Base-by-base conservation (phyloP, 177 flowering plant genomes). In the Vitis hybrid region DNA sequence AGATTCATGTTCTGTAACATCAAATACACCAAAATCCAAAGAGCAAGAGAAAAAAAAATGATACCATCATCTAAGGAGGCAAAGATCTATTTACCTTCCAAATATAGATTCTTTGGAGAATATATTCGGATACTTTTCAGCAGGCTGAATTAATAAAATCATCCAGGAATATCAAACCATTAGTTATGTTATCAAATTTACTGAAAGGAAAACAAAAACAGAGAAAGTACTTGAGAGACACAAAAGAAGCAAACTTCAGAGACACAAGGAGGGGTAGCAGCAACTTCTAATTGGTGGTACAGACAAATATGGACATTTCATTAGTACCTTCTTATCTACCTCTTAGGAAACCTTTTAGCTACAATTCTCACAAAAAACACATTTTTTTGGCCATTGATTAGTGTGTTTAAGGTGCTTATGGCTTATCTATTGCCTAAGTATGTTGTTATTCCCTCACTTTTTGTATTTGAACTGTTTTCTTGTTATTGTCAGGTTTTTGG, bases 81-180 rank as follows among this genome's bases (percentile, higher is more conserved):
- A 35, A 35, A 14, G 18, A 5, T 56, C 15, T 11, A 12, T 27
- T 68, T 52, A 80, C 83, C 72, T 77, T 24, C 80, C 83, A 62
- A 77, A 77, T 1, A 80, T 3, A 15, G 80, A 77, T 2, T 70
- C 76, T 40, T 75, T 27, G 17, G 80, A 72, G 60, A 80, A 80
- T 52, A 74, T 65, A 51, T 51, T 65, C 30, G 80, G 83, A 69
- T 74, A 74, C 40, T 80, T 77, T 11, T 74, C 78, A 24, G 77
- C 83, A 3, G 83, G 83, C 83, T 80, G 67, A 49, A 63, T 32
- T 17, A 54, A 24, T 8, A 48, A 49, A 56, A 40, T 57, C 49
- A 21, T 54, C 14, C 24, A 70, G 5, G 52, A 60, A 55, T 30
- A 51, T 24, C 3, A 51, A 56, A 55, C n/a, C 13, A 52, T 32